Conservation (phyloP, 1,139 yeast genomes). For the Sugiyamaella sp. region DNA sequence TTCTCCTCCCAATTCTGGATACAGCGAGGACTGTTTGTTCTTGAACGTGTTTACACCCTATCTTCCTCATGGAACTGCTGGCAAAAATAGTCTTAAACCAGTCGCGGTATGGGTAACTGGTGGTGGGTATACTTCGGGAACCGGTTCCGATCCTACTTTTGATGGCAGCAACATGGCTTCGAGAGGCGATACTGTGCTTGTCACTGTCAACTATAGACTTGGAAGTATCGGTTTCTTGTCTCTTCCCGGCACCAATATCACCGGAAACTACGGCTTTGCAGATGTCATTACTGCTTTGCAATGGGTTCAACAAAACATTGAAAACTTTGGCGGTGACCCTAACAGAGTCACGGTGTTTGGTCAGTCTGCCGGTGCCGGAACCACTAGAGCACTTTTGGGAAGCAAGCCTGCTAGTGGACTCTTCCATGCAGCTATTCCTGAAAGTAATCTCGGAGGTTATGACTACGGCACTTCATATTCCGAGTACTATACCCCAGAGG, state of each 20-base stretch:
- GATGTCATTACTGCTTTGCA: slow-evolving; percentile 45
- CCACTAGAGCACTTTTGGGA: slow-evolving; percentile 13
- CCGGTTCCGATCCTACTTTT: slow-evolving; percentile 20
- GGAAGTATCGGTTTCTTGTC: slow-evolving; percentile 41
- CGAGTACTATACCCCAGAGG: slow-evolving; percentile 8
- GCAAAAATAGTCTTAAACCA: slow-evolving; percentile 31
- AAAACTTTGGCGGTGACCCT: slow-evolving; percentile 47
- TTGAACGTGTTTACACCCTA: slow-evolving; percentile 30
- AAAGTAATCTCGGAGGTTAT: slow-evolving; percentile 15
- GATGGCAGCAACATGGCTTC: slow-evolving; percentile 29
- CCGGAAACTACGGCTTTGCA: slow-evolving; percentile 40
- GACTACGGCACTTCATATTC: slow-evolving; percentile 9
- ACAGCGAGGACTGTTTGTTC: slow-evolving; percentile 31
- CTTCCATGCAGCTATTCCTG: slow-evolving; percentile 14
- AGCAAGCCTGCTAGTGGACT: slow-evolving; percentile 10
- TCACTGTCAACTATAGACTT: slow-evolving; percentile 43
- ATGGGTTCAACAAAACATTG: slow-evolving; percentile 45
- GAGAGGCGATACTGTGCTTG: slow-evolving; percentile 35
- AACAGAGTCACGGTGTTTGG: slow-evolving; percentile 44
- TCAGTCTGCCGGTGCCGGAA: slow-evolving; percentile 45
- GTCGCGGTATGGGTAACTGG: slow-evolving; percentile 45
- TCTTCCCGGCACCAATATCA: slow-evolving; percentile 32
- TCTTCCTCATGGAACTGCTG: slow-evolving; percentile 17
- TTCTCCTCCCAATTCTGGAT: slow-evolving; percentile 7
- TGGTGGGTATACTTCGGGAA: slow-evolving; percentile 36